phyloP scores from a whole-genome alignment of 2,329 filamentous ascomycete species.

The Aureobasidium leucospermi region DNA sequence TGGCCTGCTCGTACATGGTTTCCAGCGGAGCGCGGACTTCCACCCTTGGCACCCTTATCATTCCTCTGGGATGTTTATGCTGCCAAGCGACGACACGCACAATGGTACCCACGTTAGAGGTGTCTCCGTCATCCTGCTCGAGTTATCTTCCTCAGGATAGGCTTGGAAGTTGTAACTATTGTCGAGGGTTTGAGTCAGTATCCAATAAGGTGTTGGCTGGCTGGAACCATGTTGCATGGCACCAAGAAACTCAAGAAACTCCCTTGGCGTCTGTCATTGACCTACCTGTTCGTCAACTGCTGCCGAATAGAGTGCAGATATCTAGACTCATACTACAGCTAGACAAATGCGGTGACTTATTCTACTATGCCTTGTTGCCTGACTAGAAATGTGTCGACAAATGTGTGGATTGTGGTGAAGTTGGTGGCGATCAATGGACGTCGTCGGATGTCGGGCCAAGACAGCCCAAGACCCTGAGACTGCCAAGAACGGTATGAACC shows the following conservation, averaged over 20 bases:
- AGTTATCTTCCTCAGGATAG: neutral
- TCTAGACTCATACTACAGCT: neutral
- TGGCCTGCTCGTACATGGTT: neutral
- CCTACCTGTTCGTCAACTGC: neutral
- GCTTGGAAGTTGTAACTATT: conserved; percentile 4
- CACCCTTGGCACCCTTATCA: conserved; percentile 10
- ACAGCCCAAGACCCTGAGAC: neutral
- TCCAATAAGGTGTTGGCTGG: conserved; percentile 4
- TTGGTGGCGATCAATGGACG: neutral
- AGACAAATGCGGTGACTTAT: neutral
- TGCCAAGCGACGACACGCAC: conserved; percentile 2
- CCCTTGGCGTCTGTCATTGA: conserved; percentile 2
- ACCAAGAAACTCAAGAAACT: conserved; percentile 12
- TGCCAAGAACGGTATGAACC: neutral
- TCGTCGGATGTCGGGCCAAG: neutral
- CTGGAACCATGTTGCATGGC: conserved; percentile 7
- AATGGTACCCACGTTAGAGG: neutral
- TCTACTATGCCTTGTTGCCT: neutral
- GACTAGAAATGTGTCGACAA: neutral
- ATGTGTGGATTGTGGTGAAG: neutral
- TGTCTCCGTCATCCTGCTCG: neutral
- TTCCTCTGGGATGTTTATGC: conserved; percentile 1
- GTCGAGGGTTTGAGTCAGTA: neutral
- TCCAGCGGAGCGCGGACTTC: conserved; percentile 3
- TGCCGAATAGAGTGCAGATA: neutral